Base-by-base conservation (phyloP, 352 stramenopile species). In the Globisporangium camurandrum region DNA sequence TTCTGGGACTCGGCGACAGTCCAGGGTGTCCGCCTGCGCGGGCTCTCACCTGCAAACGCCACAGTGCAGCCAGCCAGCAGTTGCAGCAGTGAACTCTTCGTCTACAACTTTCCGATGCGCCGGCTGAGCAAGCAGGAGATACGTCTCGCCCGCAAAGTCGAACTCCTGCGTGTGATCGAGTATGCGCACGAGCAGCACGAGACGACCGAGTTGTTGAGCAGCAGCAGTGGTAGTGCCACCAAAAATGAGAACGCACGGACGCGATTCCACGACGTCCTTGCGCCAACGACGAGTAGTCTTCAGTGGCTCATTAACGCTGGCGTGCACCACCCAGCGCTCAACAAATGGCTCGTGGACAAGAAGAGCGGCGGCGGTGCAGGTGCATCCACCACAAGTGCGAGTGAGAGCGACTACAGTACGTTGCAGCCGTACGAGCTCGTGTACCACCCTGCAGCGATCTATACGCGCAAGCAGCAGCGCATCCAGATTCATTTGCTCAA, bases 1-100 rank as follows among this genome's bases (percentile, higher is more conserved):
- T 96, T 93, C 54, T 97, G 88, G 88, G 88, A 96, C 57, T 64
- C 67, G 12, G 76, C 88, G 26, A 80, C 83, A 19, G 66, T 84
- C 8, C 74, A 86, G 17, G 79, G 72, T 3, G 69, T 78, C 4
- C 69, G 76, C 24, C 48, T 96, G 8, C 75, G 64, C 3, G 75
- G 73, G 0, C 62, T 96, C 2, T 69, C 60, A 2, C 69, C 67
- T 0, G 20, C 64, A n/a, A 0, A 17, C 5, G 20, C 33, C n/a
- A 26, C 31, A 2, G 30, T 22, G 20, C 1, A 4, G 17, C 12
- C n/a, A 14, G 26, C 9, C 14, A 20, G 16, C 24, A n/a, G n/a
- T n/a, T n/a, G n/a, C n/a, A 40, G 1, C 49, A 38, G 24, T 54
- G 36, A 14, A 9, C 46, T 78, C 14, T 79, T 80, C 17, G 81